Conservation (phyloP, 257 asterid genomes). For the Forsythia suspensa region DNA sequence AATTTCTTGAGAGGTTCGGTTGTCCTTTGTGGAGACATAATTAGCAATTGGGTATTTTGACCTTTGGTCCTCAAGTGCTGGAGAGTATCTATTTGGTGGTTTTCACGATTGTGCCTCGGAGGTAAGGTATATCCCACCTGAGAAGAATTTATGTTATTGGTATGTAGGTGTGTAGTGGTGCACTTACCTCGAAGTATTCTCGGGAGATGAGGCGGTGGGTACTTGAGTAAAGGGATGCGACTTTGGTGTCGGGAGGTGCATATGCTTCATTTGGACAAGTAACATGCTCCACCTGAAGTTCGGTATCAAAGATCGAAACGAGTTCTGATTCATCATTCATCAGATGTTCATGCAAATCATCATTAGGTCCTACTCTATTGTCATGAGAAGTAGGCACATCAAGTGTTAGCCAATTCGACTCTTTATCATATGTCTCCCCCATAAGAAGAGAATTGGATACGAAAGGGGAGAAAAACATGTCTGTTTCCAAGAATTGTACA, state of each 20-base stretch:
- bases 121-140: neutral
- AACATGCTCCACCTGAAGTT: too few species aligned
- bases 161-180: neutral
- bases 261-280: neutral
- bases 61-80: neutral
- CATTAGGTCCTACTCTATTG: too few species aligned
- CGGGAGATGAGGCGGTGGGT: neutral
- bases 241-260: neutral
- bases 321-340: too few species aligned
- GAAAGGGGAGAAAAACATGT: neutral
- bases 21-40: neutral
- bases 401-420: neutral
- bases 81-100: neutral
- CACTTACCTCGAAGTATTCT: neutral
- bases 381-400: neutral
- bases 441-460: neutral
- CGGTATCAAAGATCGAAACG: too few species aligned
- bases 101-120: neutral
- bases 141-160: neutral
- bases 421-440: neutral
- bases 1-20: neutral
- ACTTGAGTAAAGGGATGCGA: neutral
- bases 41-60: neutral
- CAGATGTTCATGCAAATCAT: too few species aligned
- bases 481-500: neutral